These are phyloP conservation scores for Bolboschoenus planiculmis DNA, from an alignment of 176 grass and related monocot species.

Conservation along the genomic window DNA sequence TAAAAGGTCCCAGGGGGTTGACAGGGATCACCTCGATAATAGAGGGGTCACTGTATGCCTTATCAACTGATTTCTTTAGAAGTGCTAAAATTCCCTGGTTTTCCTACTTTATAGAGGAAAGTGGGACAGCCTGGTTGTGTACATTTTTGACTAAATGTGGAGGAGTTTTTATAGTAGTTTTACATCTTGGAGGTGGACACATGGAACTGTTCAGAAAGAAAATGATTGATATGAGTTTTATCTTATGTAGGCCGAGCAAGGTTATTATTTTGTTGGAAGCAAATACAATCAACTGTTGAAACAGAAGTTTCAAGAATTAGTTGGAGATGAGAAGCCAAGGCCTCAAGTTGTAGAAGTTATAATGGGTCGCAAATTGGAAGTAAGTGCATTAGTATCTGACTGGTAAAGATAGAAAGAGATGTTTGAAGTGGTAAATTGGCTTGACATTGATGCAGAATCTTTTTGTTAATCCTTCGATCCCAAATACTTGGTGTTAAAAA, in stretches of 20 bases:
- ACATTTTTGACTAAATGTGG: background rate
- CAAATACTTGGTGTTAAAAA: background rate
- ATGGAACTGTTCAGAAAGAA: background rate
- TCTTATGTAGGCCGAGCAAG: constrained; percentile 67
- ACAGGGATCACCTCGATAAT: background rate
- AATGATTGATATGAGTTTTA: constrained; percentile 5
- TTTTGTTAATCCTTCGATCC: background rate
- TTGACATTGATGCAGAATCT: background rate
- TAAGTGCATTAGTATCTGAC: constrained; percentile 8
- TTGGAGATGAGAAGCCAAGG: constrained; percentile 58
- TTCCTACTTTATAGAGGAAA: background rate
- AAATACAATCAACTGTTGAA: constrained; percentile 52
- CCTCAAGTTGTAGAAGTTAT: constrained; percentile 76
- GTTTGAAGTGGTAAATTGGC: background rate
- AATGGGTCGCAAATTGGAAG: constrained; percentile 89
- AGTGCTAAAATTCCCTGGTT: background rate
- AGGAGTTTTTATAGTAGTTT: background rate
- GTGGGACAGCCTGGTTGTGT: background rate
- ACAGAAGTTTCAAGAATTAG: constrained; percentile 65
- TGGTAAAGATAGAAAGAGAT: background rate
- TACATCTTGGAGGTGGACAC: background rate
- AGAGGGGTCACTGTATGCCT: background rate
- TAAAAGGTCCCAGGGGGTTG: background rate
- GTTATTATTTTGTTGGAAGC: constrained; percentile 71
- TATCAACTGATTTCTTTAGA: background rate